phyloP scores from a whole-genome alignment of 1,139 yeast species.

The Suhomyces panamericanus region DNA sequence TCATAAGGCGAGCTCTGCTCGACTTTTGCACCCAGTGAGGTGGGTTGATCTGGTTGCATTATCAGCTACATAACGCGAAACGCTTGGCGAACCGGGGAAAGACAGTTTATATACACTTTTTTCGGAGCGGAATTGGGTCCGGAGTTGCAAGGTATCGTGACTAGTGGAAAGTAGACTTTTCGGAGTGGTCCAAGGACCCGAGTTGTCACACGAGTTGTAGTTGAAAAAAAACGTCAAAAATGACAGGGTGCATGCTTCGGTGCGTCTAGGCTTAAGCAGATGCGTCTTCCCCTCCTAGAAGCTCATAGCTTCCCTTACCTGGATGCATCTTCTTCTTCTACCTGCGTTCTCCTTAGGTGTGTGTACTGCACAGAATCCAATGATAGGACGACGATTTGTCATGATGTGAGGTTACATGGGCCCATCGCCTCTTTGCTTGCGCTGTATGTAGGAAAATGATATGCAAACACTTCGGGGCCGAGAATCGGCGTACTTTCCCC shows the following conservation, averaged over 20 bases:
- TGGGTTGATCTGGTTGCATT: neutral
- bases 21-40: neutral
- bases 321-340: neutral
- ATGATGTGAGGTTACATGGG: neutral
- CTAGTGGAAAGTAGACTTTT: neutral
- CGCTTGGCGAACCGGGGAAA: neutral
- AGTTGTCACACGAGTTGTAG: too few species aligned
- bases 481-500: neutral
- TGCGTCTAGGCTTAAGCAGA: neutral
- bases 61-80: conserved; percentile 1
- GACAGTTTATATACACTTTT: neutral
- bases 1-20: neutral
- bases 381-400: neutral
- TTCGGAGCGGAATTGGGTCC: conserved; percentile 2
- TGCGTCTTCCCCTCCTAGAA: neutral
- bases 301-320: neutral
- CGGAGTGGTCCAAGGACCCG: neutral
- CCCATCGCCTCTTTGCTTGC: conserved; percentile 1
- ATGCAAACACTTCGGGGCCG: conserved; percentile 6
- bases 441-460: conserved; percentile 1
- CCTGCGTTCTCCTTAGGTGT: too few species aligned
- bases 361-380: neutral
- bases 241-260: neutral
- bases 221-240: neutral
- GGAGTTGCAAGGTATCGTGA: conserved; percentile 2